Evolutionary conservation across 1,284 basidiomycete genomes (phyloP), one percentile per base, ranked within the genome.

Genomic region (Apiotrichum akiyoshidainum): DNA sequence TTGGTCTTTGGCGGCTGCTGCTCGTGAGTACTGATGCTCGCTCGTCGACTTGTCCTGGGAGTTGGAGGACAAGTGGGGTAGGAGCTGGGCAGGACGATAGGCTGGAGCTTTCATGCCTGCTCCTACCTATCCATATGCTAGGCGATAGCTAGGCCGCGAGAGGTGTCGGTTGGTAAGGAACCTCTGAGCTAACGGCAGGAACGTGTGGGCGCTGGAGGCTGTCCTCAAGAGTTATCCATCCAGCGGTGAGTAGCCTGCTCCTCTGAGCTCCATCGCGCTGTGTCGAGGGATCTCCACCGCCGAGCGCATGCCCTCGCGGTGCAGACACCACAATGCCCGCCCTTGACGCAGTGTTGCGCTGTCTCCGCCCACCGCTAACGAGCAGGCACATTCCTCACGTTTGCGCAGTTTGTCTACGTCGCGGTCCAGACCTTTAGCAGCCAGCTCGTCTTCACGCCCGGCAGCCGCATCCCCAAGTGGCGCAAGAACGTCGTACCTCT

Each of bases 1-100:
- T 77, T 89, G 12, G 83, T 89, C n/a, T 90, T 90, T 68, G 87
- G 87, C 7, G 88, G 89, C 1, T 90, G 88, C 72, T 90, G 88
- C 83, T 81, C 86, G 87, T 85, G 62, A 69, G 56, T 48, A n/a
- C n/a, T n/a, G n/a, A n/a, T n/a, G n/a, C 17, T 21, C 17, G 17
- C 17, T 17, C 17, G 11, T 19, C 3, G 16, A 21, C 45, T 17
- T 83, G 81, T 79, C 26, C 22, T 54, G 86, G 66, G 86, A 16
- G n/a, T 12, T 16, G 17, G 39, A 37, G 19, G 40, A 31, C 26
- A 4, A 7, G 26, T 7, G 7, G 3, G 26, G 26, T 31, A 7
- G 26, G 26, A 31, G 26, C 26, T 31, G 4, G 26, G 26, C 26
- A 3, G 26, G 3, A 7, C 26, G 3, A 3, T 31, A 3, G 3